Evolutionary conservation across 2,329 filamentous ascomycete genomes (phyloP).

Genomic region (Akanthomyces uredinophilus): DNA sequence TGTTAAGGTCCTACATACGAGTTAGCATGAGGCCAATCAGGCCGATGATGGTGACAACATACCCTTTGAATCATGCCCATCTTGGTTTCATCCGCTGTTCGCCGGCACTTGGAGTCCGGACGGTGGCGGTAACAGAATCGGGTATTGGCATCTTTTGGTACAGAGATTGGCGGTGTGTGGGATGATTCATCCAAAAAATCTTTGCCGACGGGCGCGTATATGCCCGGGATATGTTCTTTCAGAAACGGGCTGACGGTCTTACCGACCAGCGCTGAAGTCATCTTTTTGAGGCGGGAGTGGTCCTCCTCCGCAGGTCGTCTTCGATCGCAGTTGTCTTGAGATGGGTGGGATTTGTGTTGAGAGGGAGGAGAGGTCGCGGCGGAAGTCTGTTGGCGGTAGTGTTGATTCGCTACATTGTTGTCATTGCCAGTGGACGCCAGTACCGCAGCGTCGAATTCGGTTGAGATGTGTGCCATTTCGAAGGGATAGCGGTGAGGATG

Average conservation of each 20-base stretch:
- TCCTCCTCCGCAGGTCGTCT: conserved; percentile 46
- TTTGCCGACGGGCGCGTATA: conserved; percentile 77
- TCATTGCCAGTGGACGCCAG: conserved; percentile 4
- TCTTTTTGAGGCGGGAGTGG: conserved; percentile 47
- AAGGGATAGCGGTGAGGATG: conserved; percentile 6
- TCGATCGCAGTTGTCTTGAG: conserved; percentile 45
- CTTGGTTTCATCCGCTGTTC: conserved; percentile 88
- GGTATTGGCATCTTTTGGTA: conserved; percentile 60
- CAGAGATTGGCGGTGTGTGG: conserved; percentile 16
- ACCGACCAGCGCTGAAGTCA: conserved; percentile 62
- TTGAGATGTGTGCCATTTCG: conserved; percentile 10
- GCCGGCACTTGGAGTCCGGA: conserved; percentile 87
- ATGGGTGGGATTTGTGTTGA: conserved; percentile 17
- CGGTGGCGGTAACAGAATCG: conserved; percentile 95
- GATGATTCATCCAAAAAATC: conserved; percentile 32
- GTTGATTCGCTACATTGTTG: conserved; percentile 11
- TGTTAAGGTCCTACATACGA: conserved; percentile 64
- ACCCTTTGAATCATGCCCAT: conserved; percentile 93
- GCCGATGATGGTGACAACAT: conserved; percentile 29
- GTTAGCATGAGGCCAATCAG: neutral
- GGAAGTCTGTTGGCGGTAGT: conserved; percentile 1
- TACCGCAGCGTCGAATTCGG: conserved; percentile 2
- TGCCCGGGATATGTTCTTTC: conserved; percentile 79
- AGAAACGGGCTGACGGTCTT: conserved; percentile 85
- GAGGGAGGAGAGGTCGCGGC: neutral